A percentile compares a stretch with the other conserved stretches of the same genome.
Conservation (phyloP, 805 yeast species). For the Saturnispora mendoncae region DNA sequence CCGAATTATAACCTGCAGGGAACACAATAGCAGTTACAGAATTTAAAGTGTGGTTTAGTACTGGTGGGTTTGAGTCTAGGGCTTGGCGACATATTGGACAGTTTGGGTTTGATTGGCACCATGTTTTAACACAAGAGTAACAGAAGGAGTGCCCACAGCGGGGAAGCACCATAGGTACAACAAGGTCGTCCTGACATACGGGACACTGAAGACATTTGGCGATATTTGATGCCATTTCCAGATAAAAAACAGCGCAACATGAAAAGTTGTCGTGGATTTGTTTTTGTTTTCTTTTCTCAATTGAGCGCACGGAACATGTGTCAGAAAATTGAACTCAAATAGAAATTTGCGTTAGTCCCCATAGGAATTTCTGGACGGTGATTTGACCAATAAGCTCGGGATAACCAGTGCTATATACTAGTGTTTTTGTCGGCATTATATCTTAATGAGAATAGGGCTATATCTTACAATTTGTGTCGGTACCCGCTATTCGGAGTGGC, state of each 20-base stretch:
- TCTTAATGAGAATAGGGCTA: too few species aligned
- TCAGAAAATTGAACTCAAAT: too few species aligned
- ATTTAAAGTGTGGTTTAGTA: constrained; percentile 43
- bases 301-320: neutral
- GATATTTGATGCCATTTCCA: neutral
- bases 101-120: constrained; percentile 50
- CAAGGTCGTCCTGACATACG: constrained; percentile 63
- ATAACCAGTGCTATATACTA: neutral
- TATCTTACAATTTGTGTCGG: too few species aligned
- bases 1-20: constrained; percentile 12
- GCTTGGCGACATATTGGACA: constrained; percentile 62
- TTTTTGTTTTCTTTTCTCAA: neutral
- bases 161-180: constrained; percentile 47
- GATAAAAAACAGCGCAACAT: neutral
- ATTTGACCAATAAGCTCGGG: neutral
- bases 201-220: constrained; percentile 33
- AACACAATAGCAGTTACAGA: constrained; percentile 17
- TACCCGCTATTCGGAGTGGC: neutral
- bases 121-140: constrained; percentile 52
- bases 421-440: too few species aligned
- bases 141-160: constrained; percentile 72
- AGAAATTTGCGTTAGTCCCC: too few species aligned
- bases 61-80: constrained; percentile 38
- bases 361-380: neutral
- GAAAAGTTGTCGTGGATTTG: neutral